Evolutionary conservation across 805 yeast species (phyloP).

Genomic region (Kodamaea fukazawae): DNA sequence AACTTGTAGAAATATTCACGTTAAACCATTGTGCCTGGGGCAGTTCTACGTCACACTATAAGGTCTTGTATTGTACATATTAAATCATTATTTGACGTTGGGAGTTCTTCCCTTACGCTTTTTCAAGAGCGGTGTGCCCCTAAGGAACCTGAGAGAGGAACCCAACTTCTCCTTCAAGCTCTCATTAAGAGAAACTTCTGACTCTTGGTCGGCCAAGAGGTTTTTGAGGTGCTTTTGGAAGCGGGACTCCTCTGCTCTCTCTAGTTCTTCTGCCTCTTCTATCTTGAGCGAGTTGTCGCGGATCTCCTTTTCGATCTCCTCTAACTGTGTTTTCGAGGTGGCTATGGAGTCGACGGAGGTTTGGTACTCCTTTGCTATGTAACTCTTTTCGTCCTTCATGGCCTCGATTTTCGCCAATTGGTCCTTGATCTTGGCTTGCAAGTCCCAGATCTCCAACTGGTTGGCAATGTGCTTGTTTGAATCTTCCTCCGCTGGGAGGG

Average conservation of each 20-base stretch:
- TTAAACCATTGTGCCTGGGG: too few species aligned
- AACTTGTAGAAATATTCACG: too few species aligned
- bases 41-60: too few species aligned
- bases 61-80: background rate
- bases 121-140: slow-evolving; percentile 40
- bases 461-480: slow-evolving; percentile 24
- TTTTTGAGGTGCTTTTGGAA: slow-evolving; percentile 22
- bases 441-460: slow-evolving; percentile 42
- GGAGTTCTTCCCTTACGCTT: slow-evolving; percentile 37
- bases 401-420: slow-evolving; percentile 45
- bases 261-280: slow-evolving; percentile 16
- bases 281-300: slow-evolving; percentile 17
- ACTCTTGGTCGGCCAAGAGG: slow-evolving; percentile 20
- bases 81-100: background rate
- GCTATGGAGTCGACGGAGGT: slow-evolving; percentile 50
- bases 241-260: slow-evolving; percentile 12
- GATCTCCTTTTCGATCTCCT: slow-evolving; percentile 17
- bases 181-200: slow-evolving; percentile 23
- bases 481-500: slow-evolving; percentile 17
- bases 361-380: slow-evolving; percentile 57
- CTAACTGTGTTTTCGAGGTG: slow-evolving; percentile 40
- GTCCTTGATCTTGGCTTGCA: slow-evolving; percentile 45
- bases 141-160: slow-evolving; percentile 33
- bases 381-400: slow-evolving; percentile 56
- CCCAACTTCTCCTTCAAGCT: slow-evolving; percentile 26